Evolutionary conservation across 768 basidiomycete genomes (phyloP), one percentile per base, ranked within the genome.

Genomic region (Mycena filopes): DNA sequence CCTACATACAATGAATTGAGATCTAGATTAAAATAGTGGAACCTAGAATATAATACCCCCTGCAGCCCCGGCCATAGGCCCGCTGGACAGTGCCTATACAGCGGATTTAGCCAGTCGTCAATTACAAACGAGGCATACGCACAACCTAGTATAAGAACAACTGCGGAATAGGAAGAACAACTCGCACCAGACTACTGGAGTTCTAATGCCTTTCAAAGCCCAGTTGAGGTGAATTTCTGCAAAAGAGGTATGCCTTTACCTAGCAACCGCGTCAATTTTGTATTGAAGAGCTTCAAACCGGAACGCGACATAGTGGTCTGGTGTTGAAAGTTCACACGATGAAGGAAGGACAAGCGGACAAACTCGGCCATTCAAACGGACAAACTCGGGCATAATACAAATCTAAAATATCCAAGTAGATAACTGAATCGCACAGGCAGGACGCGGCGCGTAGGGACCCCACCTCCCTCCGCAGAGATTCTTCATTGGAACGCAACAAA

Each of bases 1-100:
- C 85, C 84, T 86, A 55, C 16, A 38, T 3, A 48, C 18, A 41
- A 20, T 31, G 31, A 16, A 38, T 28, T 36, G 36, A 10, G 26
- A n/a, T n/a, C n/a, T 58, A 51, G 16, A 49, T 48, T 36, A 46
- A 46, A n/a, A 20, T 63, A 49, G 26, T 54, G 16, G 38, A 40
- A 40, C 26, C 9, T 33, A 41, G 9, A 28, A 11, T 20, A 13
- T 23, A 23, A 8, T 74, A 73, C 89, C 91, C 49, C 90, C 89
- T 60, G 86, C 83, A 4, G 86, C 91, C 16, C 86, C 87, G 0
- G 88, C 88, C 93, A 94, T 94, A 1, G 92, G 85, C 38, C 41
- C 53, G 40, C 25, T 12, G 12, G 36, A 38, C 20, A 25, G 53
- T 54, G 10, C 36, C 36, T 36, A 36, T 36, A 10, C 36, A 36